phyloP scores from a whole-genome alignment of 768 basidiomycete species.

The Lyophyllum semitale region DNA sequence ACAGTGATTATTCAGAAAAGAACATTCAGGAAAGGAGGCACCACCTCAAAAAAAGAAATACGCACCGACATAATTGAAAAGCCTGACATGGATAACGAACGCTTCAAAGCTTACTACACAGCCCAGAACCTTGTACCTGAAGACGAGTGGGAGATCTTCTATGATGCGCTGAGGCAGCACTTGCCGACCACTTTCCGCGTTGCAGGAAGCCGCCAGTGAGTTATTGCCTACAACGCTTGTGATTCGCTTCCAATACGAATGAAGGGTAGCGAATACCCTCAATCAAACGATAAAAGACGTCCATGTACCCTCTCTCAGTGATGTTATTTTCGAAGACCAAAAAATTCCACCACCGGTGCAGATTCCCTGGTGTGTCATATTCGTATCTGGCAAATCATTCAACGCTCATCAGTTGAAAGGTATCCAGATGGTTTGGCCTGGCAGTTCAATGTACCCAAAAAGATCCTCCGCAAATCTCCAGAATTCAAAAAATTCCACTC shows the following conservation, averaged over 20 bases:
- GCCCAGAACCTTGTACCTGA: slow-evolving; percentile 76
- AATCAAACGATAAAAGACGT: slow-evolving; percentile 76
- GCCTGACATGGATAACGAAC: slow-evolving; percentile 69
- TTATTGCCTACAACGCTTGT: slow-evolving; percentile 9
- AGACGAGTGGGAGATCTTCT: slow-evolving; percentile 78
- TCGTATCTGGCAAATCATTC: neutral
- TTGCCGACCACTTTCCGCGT: slow-evolving; percentile 95
- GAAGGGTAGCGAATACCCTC: slow-evolving; percentile 68
- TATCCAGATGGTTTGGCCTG: slow-evolving; percentile 95
- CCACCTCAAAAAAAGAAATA: slow-evolving; percentile 16
- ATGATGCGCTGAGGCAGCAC: slow-evolving; percentile 64
- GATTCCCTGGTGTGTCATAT: slow-evolving; percentile 71
- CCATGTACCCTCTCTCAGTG: slow-evolving; percentile 76
- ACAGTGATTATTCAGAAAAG: neutral
- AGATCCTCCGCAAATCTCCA: slow-evolving; percentile 79
- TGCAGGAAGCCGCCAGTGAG: slow-evolving; percentile 82
- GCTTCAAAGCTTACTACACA: slow-evolving; percentile 68
- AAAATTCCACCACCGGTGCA: slow-evolving; percentile 77
- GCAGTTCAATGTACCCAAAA: slow-evolving; percentile 93
- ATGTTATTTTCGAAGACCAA: slow-evolving; percentile 77
- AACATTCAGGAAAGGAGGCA: neutral
- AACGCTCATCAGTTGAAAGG: slow-evolving; percentile 45
- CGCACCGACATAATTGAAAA: slow-evolving; percentile 58
- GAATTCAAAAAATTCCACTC: slow-evolving; percentile 95
- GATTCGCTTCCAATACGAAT: slow-evolving; percentile 8